phyloP scores from a whole-genome alignment of 441 rosid species.

The Populus hybrid region DNA sequence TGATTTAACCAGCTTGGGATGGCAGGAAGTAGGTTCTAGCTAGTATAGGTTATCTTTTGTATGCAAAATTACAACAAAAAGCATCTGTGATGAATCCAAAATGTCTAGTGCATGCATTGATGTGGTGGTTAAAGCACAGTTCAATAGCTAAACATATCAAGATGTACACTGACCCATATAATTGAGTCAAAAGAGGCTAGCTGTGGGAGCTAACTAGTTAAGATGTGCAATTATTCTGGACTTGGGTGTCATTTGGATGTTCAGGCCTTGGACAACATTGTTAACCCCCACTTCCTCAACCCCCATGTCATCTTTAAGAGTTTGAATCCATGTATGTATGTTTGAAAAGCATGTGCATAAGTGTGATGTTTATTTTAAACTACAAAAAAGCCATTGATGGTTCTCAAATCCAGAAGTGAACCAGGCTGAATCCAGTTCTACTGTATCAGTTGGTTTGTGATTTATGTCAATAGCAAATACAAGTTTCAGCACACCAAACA shows the following conservation, averaged over 20 bases:
- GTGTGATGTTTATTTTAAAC: background rate
- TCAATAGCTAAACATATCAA: background rate
- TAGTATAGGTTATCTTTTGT: background rate
- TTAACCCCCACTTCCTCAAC: background rate
- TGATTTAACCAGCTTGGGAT: background rate
- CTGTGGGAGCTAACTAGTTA: background rate
- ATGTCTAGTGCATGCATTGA: background rate
- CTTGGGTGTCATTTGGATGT: background rate
- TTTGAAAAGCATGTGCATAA: background rate
- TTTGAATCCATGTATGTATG: background rate
- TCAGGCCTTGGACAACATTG: background rate
- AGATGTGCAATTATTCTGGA: background rate
- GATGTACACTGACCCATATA: background rate
- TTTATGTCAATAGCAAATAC: background rate
- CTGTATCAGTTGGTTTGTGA: background rate
- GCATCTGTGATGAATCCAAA: background rate
- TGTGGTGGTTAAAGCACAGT: background rate
- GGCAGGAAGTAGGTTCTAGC: background rate
- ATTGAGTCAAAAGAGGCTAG: background rate
- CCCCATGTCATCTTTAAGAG: background rate
- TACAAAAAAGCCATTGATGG: background rate
- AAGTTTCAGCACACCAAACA: background rate
- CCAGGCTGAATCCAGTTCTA: background rate
- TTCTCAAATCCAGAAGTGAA: background rate
- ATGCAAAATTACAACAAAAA: background rate